Evolutionary conservation across 331 rosid genomes (phyloP).

Genomic region (Cucumis variabilis): DNA sequence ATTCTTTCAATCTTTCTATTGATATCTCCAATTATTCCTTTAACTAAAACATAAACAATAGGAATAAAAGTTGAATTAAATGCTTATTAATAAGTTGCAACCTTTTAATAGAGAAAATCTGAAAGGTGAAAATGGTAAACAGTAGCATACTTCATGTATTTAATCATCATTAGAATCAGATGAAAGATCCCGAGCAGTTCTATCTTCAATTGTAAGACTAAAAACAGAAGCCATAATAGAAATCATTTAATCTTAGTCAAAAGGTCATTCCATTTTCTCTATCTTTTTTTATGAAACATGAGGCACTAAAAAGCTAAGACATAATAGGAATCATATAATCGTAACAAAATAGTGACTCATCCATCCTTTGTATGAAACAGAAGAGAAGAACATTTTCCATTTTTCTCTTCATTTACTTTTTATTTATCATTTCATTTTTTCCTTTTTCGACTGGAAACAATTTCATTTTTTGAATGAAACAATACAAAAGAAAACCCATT

Average conservation of each 20-base stretch:
- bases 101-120: constrained; percentile 35
- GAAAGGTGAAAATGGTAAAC: constrained; percentile 20
- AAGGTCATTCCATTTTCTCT: not conserved
- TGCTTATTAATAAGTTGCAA: constrained; percentile 18
- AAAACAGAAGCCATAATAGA: constrained; percentile 22
- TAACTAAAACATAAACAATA: constrained; percentile 45
- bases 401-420: no score
- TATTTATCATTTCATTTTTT: no score
- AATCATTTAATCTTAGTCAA: not conserved
- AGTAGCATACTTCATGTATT: constrained; percentile 60
- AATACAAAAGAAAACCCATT: no score
- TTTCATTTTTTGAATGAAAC: no score
- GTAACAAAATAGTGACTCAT: not conserved
- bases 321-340: constrained; percentile 4
- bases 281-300: not conserved
- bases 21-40: constrained; percentile 70
- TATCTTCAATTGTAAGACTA: constrained; percentile 52
- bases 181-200: constrained; percentile 52
- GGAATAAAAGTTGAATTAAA: constrained; percentile 3
- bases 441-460: no score
- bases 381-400: constrained; percentile 1
- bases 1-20: no score
- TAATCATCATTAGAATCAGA: constrained; percentile 54
- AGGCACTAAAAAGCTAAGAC: constrained; percentile 43
- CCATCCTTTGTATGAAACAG: not conserved